Base-by-base conservation (phyloP, 1,284 basidiomycete genomes). In the Austroboletus niveus region DNA sequence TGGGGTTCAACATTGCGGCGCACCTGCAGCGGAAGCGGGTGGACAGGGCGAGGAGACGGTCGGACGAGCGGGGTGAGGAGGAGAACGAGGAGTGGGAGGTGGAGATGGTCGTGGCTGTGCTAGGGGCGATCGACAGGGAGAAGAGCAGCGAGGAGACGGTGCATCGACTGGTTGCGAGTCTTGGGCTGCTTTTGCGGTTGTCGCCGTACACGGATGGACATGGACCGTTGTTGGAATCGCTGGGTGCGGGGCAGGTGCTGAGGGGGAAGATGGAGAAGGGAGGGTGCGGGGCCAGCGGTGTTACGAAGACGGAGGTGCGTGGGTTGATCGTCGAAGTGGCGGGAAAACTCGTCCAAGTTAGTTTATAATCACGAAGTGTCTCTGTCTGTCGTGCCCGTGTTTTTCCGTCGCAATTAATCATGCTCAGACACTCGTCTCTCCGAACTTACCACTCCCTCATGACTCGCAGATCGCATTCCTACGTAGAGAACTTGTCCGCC, bases 1-100 rank as follows among this genome's bases (percentile, higher is more conserved):
- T 93, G 10, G 84, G 83, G 6, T 92, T 94, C 65, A 90, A 95
- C 60, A 68, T 87, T 6, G 80, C 85, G 1, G 82, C 78, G 4
- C 77, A 76, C 62, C 61, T 89, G 47, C 91, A 93, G 69, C 76
- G 73, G 48, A 72, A 70, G 17, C 68, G 86, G 40, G 70, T 82
- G 8, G 79, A 80, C 40, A 72, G 65, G 56, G 63, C 72, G 30
- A 65, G 72, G 54, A 73, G 72, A 24, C 66, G 64, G 15, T 5
- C 22, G 22, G 64, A 69, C 45, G 69, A 69, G 8, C 57, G 59
- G 49, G 59, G 67, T 56, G 66, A 62, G 7, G 78, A 77, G 41
- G 78, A 79, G 52, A 77, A 85, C 55, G 86, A 78, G 31, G 91
- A 94, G 48, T 94, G 91, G 91, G 85, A 92, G 62, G 74, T 89